phyloP scores from a whole-genome alignment of 805 yeast genomes.

The Hanseniaspora clermontiae region DNA sequence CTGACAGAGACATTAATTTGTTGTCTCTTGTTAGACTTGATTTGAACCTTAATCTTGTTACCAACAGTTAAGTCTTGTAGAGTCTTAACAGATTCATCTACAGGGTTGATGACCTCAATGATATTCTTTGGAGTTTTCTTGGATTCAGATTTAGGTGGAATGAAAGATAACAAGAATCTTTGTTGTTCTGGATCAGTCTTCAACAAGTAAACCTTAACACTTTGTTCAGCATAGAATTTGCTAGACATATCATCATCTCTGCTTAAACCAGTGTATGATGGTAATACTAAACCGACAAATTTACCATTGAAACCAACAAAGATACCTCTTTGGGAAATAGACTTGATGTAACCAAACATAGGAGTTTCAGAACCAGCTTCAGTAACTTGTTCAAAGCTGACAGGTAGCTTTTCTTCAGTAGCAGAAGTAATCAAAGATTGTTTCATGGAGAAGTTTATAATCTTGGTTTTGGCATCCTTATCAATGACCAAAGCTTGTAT shows the following conservation, averaged over 20 bases:
- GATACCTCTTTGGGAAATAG: slow-evolving; percentile 62
- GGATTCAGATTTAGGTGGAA: slow-evolving; percentile 26
- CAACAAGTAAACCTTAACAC: slow-evolving; percentile 55
- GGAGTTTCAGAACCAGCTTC: slow-evolving; percentile 31
- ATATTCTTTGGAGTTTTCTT: slow-evolving; percentile 5
- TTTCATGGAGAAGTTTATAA: slow-evolving; percentile 54
- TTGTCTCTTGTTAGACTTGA: slow-evolving; percentile 54
- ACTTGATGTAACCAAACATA: slow-evolving; percentile 63
- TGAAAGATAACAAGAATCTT: slow-evolving; percentile 58
- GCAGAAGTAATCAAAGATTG: slow-evolving; percentile 56
- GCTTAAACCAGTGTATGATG: slow-evolving; percentile 51
- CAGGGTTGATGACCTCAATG: slow-evolving; percentile 36
- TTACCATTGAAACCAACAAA: slow-evolving; percentile 72
- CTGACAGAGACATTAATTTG: slow-evolving; percentile 67
- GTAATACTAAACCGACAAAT: slow-evolving; percentile 71
- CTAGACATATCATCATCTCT: slow-evolving; percentile 41
- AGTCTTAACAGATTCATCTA: slow-evolving; percentile 40
- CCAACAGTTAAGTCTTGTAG: slow-evolving; percentile 49
- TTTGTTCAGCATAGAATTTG: slow-evolving; percentile 51
- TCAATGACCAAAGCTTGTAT: slow-evolving; percentile 53
- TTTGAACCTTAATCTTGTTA: slow-evolving; percentile 42
- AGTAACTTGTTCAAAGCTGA: slow-evolving; percentile 44
- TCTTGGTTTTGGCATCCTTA: slow-evolving; percentile 47
- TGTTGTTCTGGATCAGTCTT: slow-evolving; percentile 55
- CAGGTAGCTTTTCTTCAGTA: slow-evolving; percentile 41